Base-by-base conservation (phyloP, 2,329 filamentous ascomycete genomes). In the Fusarium sp. region DNA sequence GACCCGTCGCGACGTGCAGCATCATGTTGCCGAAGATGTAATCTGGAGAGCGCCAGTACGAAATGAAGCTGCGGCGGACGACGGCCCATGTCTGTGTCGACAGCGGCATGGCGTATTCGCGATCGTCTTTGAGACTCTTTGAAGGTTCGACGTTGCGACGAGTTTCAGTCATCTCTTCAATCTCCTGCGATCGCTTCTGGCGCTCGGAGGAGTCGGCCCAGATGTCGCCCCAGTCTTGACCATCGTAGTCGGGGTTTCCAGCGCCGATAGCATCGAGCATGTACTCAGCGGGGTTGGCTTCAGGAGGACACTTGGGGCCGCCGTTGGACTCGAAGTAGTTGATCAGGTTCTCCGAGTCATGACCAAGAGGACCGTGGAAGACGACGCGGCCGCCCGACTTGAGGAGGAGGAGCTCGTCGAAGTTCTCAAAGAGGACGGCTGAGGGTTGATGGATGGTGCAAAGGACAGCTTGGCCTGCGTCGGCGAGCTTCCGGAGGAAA, bases 31-130 rank as follows among this genome's bases (percentile, higher is more conserved):
- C 87, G 70, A 87, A 74, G 22, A 83, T 81, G 77, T 92, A 92
- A 46, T 88, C 83, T 0, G 90, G 89, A 2, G 83, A 85, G 13
- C 90, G 83, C 89, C 89, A 92, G 74, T 90, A 90, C 1, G 87
- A 82, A 13, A 87, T 71, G 62, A 90, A 91, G 4, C 84, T 80
- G 17, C 90, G 85, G 66, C 83, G 83, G 1, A 86, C 83, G 2
- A 90, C 85, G 6, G 83, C 78, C 28, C 73, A 59, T 1, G 86
- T 83, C 73, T 92, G 90, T 0, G 80, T 79, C 13, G 75, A 75
- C 1, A 89, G 74, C 0, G 89, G 85, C 78, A 89, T 87, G 4
- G 90, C 90, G 61, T 87, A 92, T 74, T 91, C 88, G 28, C 84
- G 82, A 64, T 86, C 82, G 51, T 87, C 84, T 15, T 81, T 80